Evolutionary conservation across 169 alveolate species (phyloP), one percentile per base, ranked within the genome.

Genomic region (Plasmodium malariae): DNA sequence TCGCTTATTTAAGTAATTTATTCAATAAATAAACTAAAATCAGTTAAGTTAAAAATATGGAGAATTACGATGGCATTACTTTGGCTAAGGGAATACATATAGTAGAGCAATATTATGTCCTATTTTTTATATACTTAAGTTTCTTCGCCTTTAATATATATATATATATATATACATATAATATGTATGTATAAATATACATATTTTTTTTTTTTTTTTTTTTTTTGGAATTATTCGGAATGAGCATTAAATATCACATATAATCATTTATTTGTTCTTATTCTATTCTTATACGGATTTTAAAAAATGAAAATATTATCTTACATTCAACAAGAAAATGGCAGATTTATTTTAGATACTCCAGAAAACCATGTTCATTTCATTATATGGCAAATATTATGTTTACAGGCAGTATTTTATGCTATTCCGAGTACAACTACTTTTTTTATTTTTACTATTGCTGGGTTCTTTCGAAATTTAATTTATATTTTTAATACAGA

Each of bases 301-400:
- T 60, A 0, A 60, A 60, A 60, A 60, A 60, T 26, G 70, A 28
- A 28, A 60, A 28, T 60, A 28, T 60, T 28, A 60, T 9, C 70
- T 1, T 60, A 3, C 6, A 24, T 60, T 60, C n/a, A 19, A 60
- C 70, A 21, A 1, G 24, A 60, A 2, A 60, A 28, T 24, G 74
- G 59, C 30, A 37, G 21, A 67, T 67, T 67, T 37, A 14, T 40
- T 67, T 67, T 40, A 17, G 36, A 37, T 17, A 12, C 2, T 67
- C 57, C 55, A 24, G 36, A 67, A 40, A 32, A 67, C 26, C 17
- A 67, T 19, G 74, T 67, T 37, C 54, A 37, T 12, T 67, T 37
- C 28, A 71, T 71, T 30, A 45, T 71, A 48, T 71, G 63, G 67
- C 65, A 49, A 51, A 71, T 71, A 26, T 32, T 71, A 71, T 71